Evolutionary conservation across 2,329 filamentous ascomycete genomes (phyloP).

Genomic region (Verticillium klebahnii): DNA sequence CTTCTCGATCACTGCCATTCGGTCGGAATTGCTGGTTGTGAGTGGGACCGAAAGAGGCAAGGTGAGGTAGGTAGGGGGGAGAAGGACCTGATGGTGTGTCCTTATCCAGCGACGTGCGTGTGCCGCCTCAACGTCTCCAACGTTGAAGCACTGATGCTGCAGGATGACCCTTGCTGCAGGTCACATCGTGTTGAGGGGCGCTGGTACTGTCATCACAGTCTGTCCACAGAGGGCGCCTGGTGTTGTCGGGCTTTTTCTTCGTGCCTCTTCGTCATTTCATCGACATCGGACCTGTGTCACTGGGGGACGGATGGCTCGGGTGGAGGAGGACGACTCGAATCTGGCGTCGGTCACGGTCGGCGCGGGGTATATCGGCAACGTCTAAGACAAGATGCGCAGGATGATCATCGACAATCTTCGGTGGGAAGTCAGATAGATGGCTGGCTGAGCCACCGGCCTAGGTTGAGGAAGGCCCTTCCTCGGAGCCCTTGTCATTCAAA

Average conservation of each 20-base stretch:
- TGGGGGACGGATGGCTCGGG: not conserved
- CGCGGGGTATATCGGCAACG: not conserved
- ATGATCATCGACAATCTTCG: no score
- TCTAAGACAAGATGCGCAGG: no score
- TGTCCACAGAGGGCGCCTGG: not conserved
- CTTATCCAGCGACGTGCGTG: not conserved
- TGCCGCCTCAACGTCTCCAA: not conserved
- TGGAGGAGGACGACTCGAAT: not conserved
- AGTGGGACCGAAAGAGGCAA: not conserved
- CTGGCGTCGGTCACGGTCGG: not conserved
- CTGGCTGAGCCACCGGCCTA: no score
- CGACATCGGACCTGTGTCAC: no score
- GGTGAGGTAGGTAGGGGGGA: not conserved
- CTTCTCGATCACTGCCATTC: not conserved
- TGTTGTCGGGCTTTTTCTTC: not conserved
- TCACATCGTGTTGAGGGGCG: not conserved
- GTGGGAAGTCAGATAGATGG: no score
- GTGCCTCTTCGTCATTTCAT: no score
- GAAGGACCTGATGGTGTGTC: not conserved
- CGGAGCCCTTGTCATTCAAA: not conserved
- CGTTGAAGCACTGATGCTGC: not conserved
- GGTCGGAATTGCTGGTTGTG: not conserved
- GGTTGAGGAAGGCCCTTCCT: no score
- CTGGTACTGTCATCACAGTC: not conserved
- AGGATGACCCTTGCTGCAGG: not conserved